Percentiles rank a stretch among this genome's conserved stretches.
Evolutionary conservation across 140 eudicot genomes (phyloP).

Genomic region (Cichorium intybus): DNA sequence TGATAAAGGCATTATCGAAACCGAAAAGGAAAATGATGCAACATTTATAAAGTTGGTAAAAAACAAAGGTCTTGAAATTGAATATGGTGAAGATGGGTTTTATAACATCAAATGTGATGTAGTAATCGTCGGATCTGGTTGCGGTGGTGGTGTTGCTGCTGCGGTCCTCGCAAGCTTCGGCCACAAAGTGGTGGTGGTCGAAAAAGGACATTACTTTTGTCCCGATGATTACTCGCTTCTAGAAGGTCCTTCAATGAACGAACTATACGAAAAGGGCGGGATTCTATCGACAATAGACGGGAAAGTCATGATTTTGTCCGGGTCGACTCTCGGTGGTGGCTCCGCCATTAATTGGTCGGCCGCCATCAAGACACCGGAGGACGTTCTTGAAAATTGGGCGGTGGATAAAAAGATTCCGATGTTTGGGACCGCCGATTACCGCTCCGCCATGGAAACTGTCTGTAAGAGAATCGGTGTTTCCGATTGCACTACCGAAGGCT

Average conservation of each 20-base stretch:
- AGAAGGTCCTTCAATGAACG: conserved; percentile 72
- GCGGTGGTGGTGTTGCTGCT: conserved; percentile 98
- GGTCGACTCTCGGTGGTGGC: conserved; percentile 91
- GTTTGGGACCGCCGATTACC: conserved; percentile 56
- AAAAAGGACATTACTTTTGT: conserved; percentile 77
- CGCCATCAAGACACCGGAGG: conserved; percentile 66
- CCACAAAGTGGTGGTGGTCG: conserved; percentile 73
- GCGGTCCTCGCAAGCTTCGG: conserved; percentile 75
- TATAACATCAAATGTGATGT: conserved; percentile 76
- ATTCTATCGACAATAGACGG: conserved; percentile 59
- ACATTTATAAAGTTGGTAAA: conserved; percentile 44
- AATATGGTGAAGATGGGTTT: conserved; percentile 27
- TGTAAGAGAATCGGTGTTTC: conserved; percentile 74
- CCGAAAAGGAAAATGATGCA: conserved; percentile 40
- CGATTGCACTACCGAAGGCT: conserved; percentile 50
- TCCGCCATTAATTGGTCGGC: conserved; percentile 94
- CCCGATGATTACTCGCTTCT: conserved; percentile 70
- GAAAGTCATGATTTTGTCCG: conserved; percentile 58
- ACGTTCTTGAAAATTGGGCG: conserved; percentile 67
- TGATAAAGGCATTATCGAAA: conserved; percentile 72
- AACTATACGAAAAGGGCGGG: conserved; percentile 70
- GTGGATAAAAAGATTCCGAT: conserved; percentile 49
- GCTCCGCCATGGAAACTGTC: conserved; percentile 72
- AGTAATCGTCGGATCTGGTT: conserved; percentile 86
- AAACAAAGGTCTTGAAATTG: conserved; percentile 59